Conservation (phyloP, 192 early-diverging fungal genomes). For the Phycomyces nitens region DNA sequence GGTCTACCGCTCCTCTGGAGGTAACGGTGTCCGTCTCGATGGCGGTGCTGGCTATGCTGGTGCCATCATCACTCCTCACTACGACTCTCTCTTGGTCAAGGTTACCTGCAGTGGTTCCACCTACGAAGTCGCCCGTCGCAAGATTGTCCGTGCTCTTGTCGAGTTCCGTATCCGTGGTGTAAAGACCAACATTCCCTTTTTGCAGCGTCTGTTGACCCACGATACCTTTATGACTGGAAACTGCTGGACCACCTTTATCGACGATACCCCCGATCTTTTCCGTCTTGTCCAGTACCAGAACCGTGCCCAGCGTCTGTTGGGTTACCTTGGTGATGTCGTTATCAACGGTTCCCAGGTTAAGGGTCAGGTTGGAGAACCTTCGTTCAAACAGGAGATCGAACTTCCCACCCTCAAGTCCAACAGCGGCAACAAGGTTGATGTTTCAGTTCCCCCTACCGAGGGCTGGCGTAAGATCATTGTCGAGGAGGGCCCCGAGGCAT, state of each 20-base stretch:
- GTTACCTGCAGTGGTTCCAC: conserved; percentile 82
- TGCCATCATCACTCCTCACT: conserved; percentile 90
- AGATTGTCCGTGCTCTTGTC: conserved; percentile 80
- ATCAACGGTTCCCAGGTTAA: conserved; percentile 91
- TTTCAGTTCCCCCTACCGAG: conserved; percentile 53
- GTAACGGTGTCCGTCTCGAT: conserved; percentile 83
- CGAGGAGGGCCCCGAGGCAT: conserved; percentile 82
- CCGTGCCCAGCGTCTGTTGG: conserved; percentile 83
- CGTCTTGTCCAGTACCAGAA: conserved; percentile 71
- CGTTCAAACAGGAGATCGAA: conserved; percentile 57
- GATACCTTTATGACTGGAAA: conserved; percentile 75
- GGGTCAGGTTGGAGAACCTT: conserved; percentile 83
- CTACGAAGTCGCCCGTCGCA: conserved; percentile 87
- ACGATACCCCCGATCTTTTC: conserved; percentile 93
- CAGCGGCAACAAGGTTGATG: conserved; percentile 50
- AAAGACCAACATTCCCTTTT: conserved; percentile 95
- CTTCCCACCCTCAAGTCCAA: conserved; percentile 57
- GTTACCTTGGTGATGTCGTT: conserved; percentile 86
- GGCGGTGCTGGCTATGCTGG: conserved; percentile 88
- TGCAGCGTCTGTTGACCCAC: conserved; percentile 83
- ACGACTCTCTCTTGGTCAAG: conserved; percentile 94
- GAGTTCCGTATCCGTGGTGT: conserved; percentile 97
- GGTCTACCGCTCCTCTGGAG: conserved; percentile 88
- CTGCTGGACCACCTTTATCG: conserved; percentile 98
- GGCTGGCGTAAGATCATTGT: conserved; percentile 92